Evolutionary conservation across 805 yeast species (phyloP).

Genomic region (Metschnikowia baotianmanensis): DNA sequence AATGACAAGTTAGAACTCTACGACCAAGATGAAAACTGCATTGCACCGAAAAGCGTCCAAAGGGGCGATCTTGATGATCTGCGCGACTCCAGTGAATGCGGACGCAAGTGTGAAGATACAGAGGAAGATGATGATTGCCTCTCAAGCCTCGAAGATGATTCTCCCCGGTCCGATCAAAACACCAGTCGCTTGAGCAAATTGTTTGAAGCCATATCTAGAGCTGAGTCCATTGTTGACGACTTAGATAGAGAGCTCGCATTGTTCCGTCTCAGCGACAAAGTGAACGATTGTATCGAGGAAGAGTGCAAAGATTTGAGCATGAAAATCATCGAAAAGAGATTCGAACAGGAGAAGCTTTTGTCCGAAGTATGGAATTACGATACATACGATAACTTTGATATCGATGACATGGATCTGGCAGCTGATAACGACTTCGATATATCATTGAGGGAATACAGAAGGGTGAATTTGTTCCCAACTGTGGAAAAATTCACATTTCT

Average conservation of each 20-base stretch:
- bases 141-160: conserved; percentile 15
- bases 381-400: conserved; percentile 38
- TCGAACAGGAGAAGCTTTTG: conserved; percentile 31
- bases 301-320: conserved; percentile 33
- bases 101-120: conserved; percentile 21
- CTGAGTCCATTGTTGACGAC: conserved; percentile 33
- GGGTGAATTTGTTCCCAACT: conserved; percentile 76
- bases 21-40: conserved; percentile 21
- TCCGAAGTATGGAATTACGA: conserved; percentile 40
- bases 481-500: conserved; percentile 84
- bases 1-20: conserved; percentile 36
- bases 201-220: conserved; percentile 33
- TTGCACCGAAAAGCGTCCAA: conserved; percentile 21
- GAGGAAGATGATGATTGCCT: conserved; percentile 23
- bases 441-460: conserved; percentile 44
- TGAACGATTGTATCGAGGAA: conserved; percentile 29
- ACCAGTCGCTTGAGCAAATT: conserved; percentile 26
- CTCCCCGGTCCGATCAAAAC: conserved; percentile 7
- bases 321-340: conserved; percentile 33
- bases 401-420: conserved; percentile 29
- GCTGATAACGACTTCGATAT: conserved; percentile 32
- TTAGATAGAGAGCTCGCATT: conserved; percentile 35
- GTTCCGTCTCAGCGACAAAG: conserved; percentile 31
- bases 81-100: conserved; percentile 10
- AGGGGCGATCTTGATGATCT: conserved; percentile 23